Evolutionary conservation across 495 filamentous ascomycete species (phyloP), one percentile per base, ranked within the genome.

Genomic region (Daldinia vernicosa): DNA sequence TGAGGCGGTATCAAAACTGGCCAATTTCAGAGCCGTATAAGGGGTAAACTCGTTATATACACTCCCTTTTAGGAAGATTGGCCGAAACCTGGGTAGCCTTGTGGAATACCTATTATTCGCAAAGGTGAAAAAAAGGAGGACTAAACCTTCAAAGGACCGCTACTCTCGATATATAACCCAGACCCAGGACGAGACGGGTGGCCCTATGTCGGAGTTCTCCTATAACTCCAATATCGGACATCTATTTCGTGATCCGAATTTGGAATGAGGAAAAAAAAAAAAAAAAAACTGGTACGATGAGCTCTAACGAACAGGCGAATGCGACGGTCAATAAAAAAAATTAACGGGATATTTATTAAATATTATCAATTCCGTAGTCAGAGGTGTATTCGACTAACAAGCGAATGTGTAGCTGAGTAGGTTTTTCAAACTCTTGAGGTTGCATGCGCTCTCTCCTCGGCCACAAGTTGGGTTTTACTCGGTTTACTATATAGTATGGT

Each of bases 281-380:
- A 0, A n/a, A 19, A 17, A 45, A 45, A 17, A 45, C 19, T 22
- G 33, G 37, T 33, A 35, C 17, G 17, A 15, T 37, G 19, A 26
- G 5, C 33, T 39, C 54, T 57, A 57, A 57, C 19, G 9, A 39
- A 40, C 22, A 61, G 22, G 68, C 57, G 62, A 66, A 63, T 58
- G 61, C 63, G 35, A 71, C 58, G 19, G 17, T 70, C 68, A 35
- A 62, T 30, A 30, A n/a, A 66, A 66, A 60, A 66, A 9, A 1
- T 5, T 8, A 55, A 63, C 40, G 45, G 32, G 28, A 3, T 66
- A 60, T 47, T 47, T 56, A 72, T 68, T 67, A 72, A 50, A 32
- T 72, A 53, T 67, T 72, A 63, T 60, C 47, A 60, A 64, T 64
- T 37, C 39, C 11, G 60, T 40, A 64, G 63, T 59, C 33, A 56